These are phyloP conservation scores for Blastocrithidia nonstop DNA, from an alignment of 208 protist species.

Conservation along the genomic window DNA sequence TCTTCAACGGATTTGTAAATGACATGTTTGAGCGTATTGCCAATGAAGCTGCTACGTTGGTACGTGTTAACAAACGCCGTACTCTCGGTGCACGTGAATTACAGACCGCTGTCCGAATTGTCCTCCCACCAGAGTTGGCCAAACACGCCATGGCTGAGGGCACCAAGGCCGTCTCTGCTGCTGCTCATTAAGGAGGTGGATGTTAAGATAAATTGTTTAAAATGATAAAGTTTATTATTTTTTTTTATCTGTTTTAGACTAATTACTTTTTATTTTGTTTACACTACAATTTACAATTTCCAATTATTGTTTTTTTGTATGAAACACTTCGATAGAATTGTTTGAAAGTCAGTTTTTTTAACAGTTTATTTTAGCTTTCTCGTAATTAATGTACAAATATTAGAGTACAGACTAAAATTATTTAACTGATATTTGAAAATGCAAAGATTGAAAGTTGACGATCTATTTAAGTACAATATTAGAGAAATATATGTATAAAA, in stretches of 20 bases:
- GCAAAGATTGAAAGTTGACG: neutral
- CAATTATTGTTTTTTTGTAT: slow-evolving; percentile 1
- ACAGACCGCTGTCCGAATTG: slow-evolving; percentile 92
- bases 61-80: slow-evolving; percentile 89
- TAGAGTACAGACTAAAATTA: no score
- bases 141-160: slow-evolving; percentile 96
- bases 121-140: slow-evolving; percentile 94
- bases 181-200: slow-evolving; percentile 15
- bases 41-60: slow-evolving; percentile 81
- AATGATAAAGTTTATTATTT: neutral
- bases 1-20: slow-evolving; percentile 96
- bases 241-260: neutral
- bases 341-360: neutral
- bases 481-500: neutral
- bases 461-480: neutral
- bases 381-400: neutral
- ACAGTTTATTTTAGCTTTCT: neutral
- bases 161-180: slow-evolving; percentile 94
- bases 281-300: neutral
- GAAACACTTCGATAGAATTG: neutral
- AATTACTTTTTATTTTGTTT: neutral
- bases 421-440: neutral
- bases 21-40: slow-evolving; percentile 95
- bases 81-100: slow-evolving; percentile 92
- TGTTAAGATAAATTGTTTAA: no score